Evolutionary conservation across 371 early-diverging fungal species (phyloP), one percentile per base, ranked within the genome.

Genomic region (Coemansia sp.): DNA sequence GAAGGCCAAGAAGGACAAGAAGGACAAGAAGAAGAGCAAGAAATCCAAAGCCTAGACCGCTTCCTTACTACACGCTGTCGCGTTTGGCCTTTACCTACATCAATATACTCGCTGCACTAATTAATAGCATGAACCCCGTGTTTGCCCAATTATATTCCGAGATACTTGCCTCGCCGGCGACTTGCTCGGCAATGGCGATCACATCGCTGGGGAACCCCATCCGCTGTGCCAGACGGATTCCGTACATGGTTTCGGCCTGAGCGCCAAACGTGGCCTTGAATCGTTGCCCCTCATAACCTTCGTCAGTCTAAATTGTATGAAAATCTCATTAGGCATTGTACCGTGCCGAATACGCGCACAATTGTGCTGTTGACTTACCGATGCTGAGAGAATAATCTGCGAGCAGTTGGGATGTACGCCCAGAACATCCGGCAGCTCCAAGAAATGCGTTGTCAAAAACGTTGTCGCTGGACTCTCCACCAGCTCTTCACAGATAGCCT

Each of bases 381-480:
- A 30, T 0, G 52, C 57, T 4, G 78, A 71, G 26, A 70, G 54
- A 2, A 62, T 55, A 20, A 72, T 41, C 3, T 55, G 42, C 1
- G 63, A 36, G 59, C 71, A 76, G 49, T 64, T 66, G 16, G 16
- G 11, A 39, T 67, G 58, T 2, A 34, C 47, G 7, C 63, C 64
- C 3, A 79, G 63, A 2, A 54, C 38, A 8, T 59, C 63, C 3
- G 69, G 67, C 43, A 79, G 47, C 30, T 67, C 71, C 20, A 79
- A 72, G 35, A 76, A 79, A 53, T 79, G 79, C 5, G 79, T 76
- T 10, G 79, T 75, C 31, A 79, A 57, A 52, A 79, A 79, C 1
- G 79, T 77, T 1, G 76, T 74, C 4, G 76, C 62, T 1, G 32
- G 13, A n/a, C 55, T 40, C 0, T 62, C 55, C 13, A 80, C 6